These are phyloP conservation scores for Lolium rigidum DNA, from an alignment of 176 grass and related monocot genomes.

Conservation along the genomic window DNA sequence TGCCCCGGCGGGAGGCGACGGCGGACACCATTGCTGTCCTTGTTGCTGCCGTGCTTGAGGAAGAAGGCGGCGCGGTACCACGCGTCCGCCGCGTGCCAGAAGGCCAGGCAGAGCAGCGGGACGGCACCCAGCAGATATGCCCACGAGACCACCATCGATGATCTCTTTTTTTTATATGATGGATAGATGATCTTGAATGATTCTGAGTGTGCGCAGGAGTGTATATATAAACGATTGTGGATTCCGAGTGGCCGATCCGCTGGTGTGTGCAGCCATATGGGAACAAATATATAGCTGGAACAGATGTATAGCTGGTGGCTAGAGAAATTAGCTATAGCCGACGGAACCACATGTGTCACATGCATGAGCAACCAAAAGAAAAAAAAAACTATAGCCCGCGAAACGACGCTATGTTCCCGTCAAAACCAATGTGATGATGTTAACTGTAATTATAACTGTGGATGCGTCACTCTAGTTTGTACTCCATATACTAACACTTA, in stretches of 20 bases:
- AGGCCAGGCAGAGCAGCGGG: conserved; percentile 9
- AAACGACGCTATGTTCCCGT: neutral
- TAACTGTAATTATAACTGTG: neutral
- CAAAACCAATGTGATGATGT: neutral
- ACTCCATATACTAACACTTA: no score
- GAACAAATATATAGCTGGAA: neutral
- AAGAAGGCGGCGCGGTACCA: conserved; percentile 21
- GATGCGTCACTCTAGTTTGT: no score
- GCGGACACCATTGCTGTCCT: neutral
- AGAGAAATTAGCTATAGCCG: neutral
- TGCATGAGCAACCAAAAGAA: neutral
- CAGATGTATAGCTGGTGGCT: neutral
- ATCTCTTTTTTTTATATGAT: no score
- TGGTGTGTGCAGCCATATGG: neutral
- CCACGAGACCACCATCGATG: neutral
- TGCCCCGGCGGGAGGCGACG: conserved; percentile 47
- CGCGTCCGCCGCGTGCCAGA: conserved; percentile 13
- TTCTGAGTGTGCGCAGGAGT: neutral
- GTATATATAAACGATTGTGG: neutral
- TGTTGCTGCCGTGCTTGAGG: neutral
- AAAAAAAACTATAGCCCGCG: neutral
- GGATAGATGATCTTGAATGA: neutral
- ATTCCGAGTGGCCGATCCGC: neutral
- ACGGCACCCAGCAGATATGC: neutral
- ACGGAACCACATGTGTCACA: neutral